These are phyloP conservation scores for Aspergillus diversus DNA, from an alignment of 495 filamentous ascomycete species.

Conservation along the genomic window DNA sequence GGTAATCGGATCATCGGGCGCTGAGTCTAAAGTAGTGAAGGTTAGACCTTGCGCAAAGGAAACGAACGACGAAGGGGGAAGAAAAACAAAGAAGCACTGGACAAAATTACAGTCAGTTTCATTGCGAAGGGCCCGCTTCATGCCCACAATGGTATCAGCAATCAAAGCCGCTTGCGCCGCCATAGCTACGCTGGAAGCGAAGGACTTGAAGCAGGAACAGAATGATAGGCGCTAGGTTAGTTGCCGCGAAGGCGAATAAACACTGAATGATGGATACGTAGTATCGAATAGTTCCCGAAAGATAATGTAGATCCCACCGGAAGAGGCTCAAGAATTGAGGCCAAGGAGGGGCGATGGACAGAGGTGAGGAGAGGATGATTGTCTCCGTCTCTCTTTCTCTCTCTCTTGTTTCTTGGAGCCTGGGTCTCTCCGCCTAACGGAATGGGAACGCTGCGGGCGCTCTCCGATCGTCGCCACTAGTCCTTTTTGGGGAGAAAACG, in stretches of 20 bases:
- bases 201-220: slow-evolving; percentile 12
- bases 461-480: slow-evolving; percentile 39
- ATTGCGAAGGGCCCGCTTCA: slow-evolving; percentile 72
- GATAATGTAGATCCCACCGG: not conserved
- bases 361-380: slow-evolving; percentile 4
- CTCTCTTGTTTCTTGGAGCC: slow-evolving; percentile 3
- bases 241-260: not conserved
- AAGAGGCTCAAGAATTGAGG: not conserved
- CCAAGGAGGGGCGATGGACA: not conserved
- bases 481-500: slow-evolving; percentile 26
- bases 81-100: not conserved
- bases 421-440: slow-evolving; percentile 30
- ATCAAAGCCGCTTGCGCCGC: slow-evolving; percentile 70
- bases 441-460: slow-evolving; percentile 37
- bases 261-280: not conserved
- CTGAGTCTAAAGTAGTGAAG: slow-evolving; percentile 63
- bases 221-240: slow-evolving; percentile 5
- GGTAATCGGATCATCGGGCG: slow-evolving; percentile 82
- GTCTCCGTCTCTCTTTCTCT: slow-evolving; percentile 1
- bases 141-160: slow-evolving; percentile 71
- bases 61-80: slow-evolving; percentile 14
- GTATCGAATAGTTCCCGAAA: not conserved
- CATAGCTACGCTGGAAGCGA: slow-evolving; percentile 53
- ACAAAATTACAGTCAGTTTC: slow-evolving; percentile 58
- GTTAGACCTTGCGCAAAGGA: slow-evolving; percentile 12